phyloP scores from a whole-genome alignment of 371 early-diverging fungal genomes.

The Mucor velutinosus region DNA sequence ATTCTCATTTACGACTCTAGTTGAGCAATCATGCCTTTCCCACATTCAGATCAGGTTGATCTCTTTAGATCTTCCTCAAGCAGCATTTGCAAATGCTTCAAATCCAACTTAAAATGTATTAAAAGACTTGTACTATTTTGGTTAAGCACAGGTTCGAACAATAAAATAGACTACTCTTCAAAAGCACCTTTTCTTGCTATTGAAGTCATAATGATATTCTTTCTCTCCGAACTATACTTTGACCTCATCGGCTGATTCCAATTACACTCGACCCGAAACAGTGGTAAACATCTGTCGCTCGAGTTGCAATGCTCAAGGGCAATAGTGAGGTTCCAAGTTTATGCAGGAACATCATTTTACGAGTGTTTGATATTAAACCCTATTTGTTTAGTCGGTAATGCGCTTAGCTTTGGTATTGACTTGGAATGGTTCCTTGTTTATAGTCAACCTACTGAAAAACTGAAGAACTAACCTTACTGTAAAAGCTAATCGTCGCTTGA shows the following conservation, averaged over 20 bases:
- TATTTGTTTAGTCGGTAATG: no score
- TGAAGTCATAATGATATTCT: background rate
- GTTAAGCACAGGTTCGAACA: background rate
- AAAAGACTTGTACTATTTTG: background rate
- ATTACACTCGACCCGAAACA: background rate
- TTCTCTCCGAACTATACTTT: background rate
- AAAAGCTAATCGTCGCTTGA: no score
- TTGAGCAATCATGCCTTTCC: background rate
- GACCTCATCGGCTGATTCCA: background rate
- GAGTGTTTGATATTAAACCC: no score
- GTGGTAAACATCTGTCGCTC: background rate
- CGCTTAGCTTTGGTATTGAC: no score
- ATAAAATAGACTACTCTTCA: background rate
- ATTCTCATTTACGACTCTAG: no score
- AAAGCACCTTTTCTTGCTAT: background rate
- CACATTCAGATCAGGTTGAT: background rate
- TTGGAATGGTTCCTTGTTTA: no score
- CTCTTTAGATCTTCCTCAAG: background rate
- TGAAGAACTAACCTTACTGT: no score
- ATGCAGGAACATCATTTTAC: background rate
- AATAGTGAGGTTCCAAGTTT: background rate
- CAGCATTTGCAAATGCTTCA: no score
- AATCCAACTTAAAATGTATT: background rate
- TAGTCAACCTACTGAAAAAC: no score
- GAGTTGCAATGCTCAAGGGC: background rate